Percentiles rank a stretch among this genome's conserved stretches.
phyloP scores from a whole-genome alignment of 208 protist genomes.

The Trypanosoma theileri region DNA sequence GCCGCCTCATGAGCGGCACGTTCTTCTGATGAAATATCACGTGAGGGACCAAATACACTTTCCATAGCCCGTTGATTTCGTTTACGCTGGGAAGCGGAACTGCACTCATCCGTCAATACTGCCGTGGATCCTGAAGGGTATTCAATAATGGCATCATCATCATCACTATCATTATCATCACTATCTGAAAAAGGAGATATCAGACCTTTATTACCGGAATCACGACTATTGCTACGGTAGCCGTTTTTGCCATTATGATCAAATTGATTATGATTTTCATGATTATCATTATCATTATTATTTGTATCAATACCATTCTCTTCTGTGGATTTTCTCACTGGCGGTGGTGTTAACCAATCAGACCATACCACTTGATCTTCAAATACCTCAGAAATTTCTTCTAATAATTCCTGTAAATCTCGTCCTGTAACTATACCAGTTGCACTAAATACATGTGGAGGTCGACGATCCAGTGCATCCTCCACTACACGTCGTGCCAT shows the following conservation, averaged over 20 bases:
- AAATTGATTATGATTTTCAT: neutral
- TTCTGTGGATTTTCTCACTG: conserved; percentile 25
- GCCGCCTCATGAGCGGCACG: conserved; percentile 39
- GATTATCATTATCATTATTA: neutral
- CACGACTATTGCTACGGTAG: neutral
- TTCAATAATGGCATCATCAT: conserved; percentile 35
- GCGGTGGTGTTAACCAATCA: conserved; percentile 33
- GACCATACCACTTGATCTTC: conserved; percentile 43
- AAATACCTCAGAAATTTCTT: conserved; percentile 41
- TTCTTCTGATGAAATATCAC: conserved; percentile 8
- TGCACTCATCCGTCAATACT: conserved; percentile 15
- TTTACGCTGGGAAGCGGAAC: neutral
- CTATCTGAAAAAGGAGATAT: neutral
- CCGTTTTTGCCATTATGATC: neutral
- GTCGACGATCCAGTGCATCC: conserved; percentile 27
- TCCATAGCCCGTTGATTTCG: conserved; percentile 3
- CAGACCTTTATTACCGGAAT: neutral
- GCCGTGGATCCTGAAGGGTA: conserved; percentile 43
- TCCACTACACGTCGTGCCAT: conserved; percentile 39
- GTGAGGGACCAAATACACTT: conserved; percentile 22
- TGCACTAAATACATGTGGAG: conserved; percentile 42
- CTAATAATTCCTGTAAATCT: conserved; percentile 41
- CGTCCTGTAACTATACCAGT: conserved; percentile 36
- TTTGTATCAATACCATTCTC: neutral
- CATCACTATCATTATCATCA: neutral